Conservation (phyloP, 805 yeast species). For the Starmerella stigmatis region DNA sequence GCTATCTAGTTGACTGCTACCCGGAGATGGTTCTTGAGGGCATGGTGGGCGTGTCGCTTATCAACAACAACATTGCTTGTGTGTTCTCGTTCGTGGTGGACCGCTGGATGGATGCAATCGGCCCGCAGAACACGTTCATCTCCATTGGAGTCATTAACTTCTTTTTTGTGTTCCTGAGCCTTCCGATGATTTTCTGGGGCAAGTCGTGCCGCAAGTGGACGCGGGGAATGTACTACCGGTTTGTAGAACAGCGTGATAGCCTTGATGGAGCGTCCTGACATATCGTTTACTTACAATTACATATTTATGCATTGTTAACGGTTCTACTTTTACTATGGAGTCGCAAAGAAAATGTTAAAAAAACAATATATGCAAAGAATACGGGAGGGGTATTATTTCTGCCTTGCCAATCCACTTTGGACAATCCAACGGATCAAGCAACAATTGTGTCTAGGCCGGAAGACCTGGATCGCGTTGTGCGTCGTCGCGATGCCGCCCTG, state of each 20-base stretch:
- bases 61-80: slow-evolving; percentile 37
- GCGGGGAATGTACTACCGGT: slow-evolving; percentile 23
- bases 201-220: slow-evolving; percentile 29
- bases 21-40: slow-evolving; percentile 45
- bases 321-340: too few relatives aligned
- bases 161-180: slow-evolving; percentile 36
- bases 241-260: slow-evolving; percentile 26
- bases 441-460: too few relatives aligned
- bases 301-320: too few relatives aligned
- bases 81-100: slow-evolving; percentile 51
- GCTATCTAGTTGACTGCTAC: slow-evolving; percentile 49
- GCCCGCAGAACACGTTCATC: slow-evolving; percentile 47
- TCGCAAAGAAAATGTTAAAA: too few relatives aligned
- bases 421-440: too few relatives aligned
- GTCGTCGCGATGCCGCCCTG: not conserved
- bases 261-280: slow-evolving; percentile 9
- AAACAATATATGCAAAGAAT: too few relatives aligned
- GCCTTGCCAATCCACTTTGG: too few relatives aligned
- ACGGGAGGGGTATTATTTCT: too few relatives aligned
- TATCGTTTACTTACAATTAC: too few relatives aligned
- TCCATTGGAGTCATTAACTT: slow-evolving; percentile 42
- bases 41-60: slow-evolving; percentile 46
- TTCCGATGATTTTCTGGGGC: slow-evolving; percentile 37
- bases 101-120: slow-evolving; percentile 44
- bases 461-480: not conserved